Base-by-base conservation (phyloP, 495 filamentous ascomycete genomes). In the Evernia prunastri region DNA sequence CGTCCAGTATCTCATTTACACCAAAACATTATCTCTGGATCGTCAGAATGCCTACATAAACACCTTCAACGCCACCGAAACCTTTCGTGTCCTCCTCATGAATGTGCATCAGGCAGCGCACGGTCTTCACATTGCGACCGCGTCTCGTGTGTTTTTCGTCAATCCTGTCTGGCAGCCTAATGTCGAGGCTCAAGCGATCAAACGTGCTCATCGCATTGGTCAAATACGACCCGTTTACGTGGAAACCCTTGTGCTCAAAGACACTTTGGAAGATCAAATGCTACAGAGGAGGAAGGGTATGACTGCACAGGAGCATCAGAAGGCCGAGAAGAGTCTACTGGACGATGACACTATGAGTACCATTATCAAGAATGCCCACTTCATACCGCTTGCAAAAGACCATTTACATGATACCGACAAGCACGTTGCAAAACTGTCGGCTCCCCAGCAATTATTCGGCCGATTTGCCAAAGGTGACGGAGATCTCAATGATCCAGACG, bases 161-260 rank as follows among this genome's bases (percentile, higher is more conserved):
- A 95, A 90, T 63, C 93, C 93, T 0, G 88, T 94, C 36, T 87
- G 94, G 75, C 88, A 90, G 58, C 89, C 90, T 0, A 87, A 89
- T 64, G 82, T 96, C 11, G 90, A 96, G 70, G 91, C 89, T 5
- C 93, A 97, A 72, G 93, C 93, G 4, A 89, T 97, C 67, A 96
- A 93, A 67, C 87, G 93, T 68, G 91, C 90, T 0, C 88, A 96
- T 66, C 81, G 93, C 35, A 96, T 97, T 66, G 90, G 91, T 3
- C 93, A 96, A 71, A 84, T 83, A 13, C 83, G 81, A 61, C 84
- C 87, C 0, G 94, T 97, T 0, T 85, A 83, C 12, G 93, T 96
- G 11, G 91, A 96, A 74, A 97, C 91, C 0, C 79, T 97, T 1
- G 89, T 93, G 0, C 72, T 94, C n/a, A 79, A 82, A 53, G 87